Percentiles rank a stretch among this genome's conserved stretches.
Evolutionary conservation across 495 filamentous ascomycete species (phyloP).

Genomic region (Podospora anserina): DNA sequence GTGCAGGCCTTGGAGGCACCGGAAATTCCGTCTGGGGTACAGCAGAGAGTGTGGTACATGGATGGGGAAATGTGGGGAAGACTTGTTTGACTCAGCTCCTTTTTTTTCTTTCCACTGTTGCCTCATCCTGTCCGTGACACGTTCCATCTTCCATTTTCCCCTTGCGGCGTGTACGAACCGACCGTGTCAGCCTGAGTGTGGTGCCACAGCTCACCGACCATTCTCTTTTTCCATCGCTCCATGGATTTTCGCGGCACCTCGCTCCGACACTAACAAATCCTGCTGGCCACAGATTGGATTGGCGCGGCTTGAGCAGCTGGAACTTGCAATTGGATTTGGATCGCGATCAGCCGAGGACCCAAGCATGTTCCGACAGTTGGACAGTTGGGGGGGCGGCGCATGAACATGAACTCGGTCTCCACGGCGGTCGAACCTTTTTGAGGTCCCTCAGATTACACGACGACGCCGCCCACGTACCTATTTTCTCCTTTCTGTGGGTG

Average conservation of each 20-base stretch:
- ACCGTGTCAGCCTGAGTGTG: background rate
- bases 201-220: background rate
- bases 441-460: background rate
- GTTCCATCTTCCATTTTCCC: background rate
- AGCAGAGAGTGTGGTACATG: background rate
- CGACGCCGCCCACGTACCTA: background rate
- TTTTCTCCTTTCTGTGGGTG: background rate
- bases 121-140: background rate
- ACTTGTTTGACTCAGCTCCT: slow-evolving; percentile 6
- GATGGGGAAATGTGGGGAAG: slow-evolving; percentile 13
- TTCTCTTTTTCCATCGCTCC: background rate
- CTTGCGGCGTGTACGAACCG: background rate
- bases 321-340: background rate
- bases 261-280: background rate
- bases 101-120: slow-evolving; percentile 3
- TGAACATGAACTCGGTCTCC: background rate
- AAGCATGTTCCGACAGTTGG: background rate
- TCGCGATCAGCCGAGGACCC: background rate
- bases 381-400: slow-evolving; percentile 1
- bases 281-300: background rate
- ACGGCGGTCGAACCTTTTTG: background rate
- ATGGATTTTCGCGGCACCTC: background rate
- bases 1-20: slow-evolving; percentile 5
- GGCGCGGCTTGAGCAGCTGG: background rate
- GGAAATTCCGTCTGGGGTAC: slow-evolving; percentile 21